A percentile compares a stretch with the other conserved stretches of the same genome.
Evolutionary conservation across 192 early-diverging fungal species (phyloP).

Genomic region (Haplosporangium gracile): DNA sequence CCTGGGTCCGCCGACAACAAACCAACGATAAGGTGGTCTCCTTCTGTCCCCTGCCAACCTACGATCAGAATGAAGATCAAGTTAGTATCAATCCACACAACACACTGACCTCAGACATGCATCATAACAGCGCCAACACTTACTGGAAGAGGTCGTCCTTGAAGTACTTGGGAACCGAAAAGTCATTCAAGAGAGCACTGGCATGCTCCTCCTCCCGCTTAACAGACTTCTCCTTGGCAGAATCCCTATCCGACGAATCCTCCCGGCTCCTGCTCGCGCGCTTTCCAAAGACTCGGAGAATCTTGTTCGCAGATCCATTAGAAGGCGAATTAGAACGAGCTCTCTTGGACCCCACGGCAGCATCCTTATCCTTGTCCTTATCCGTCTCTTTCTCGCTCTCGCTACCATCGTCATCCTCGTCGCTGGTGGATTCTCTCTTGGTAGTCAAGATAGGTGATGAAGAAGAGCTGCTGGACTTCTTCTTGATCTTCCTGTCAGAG

Average conservation of each 20-base stretch:
- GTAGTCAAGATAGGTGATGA: not conserved
- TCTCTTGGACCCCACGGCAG: constrained; percentile 26
- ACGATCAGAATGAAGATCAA: not conserved
- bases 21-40: constrained; percentile 83
- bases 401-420: not conserved
- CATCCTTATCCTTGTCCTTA: constrained; percentile 1
- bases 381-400: constrained; percentile 6
- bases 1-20: constrained; percentile 79
- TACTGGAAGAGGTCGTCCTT: constrained; percentile 77
- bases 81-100: not conserved
- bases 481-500: constrained; percentile 2
- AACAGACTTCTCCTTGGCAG: constrained; percentile 8
- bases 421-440: constrained; percentile 4
- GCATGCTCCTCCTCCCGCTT: constrained; percentile 47
- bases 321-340: constrained; percentile 37
- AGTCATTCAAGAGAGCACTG: constrained; percentile 70
- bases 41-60: constrained; percentile 67
- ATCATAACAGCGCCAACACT: not conserved
- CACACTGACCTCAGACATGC: not conserved
- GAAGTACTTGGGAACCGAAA: constrained; percentile 77
- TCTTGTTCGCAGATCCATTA: constrained; percentile 18
- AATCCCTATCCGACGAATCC: not conserved
- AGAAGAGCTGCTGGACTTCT: not conserved
- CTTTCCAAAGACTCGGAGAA: constrained; percentile 41
- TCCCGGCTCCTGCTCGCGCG: not conserved